Conservation (phyloP, 345 rosid genomes). For the Rhizophora mangle region DNA sequence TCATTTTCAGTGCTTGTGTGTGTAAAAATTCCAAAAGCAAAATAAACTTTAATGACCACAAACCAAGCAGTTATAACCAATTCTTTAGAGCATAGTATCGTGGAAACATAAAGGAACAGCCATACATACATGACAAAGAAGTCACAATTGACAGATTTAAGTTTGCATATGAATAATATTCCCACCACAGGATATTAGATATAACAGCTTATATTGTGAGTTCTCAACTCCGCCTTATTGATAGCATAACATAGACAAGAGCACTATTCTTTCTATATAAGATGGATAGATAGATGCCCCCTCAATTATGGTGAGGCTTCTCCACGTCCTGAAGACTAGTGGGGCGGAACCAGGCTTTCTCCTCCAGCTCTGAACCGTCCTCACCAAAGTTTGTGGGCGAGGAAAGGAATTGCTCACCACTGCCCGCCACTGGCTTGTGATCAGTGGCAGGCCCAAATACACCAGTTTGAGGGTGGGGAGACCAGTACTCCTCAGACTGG, state of each 20-base stretch:
- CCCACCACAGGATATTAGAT: no score
- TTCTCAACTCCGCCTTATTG: background rate
- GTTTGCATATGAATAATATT: no score
- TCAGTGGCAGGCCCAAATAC: slow-evolving; percentile 75
- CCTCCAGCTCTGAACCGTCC: slow-evolving; percentile 47
- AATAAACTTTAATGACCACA: no score
- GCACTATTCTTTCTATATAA: background rate
- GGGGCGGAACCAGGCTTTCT: slow-evolving; percentile 95
- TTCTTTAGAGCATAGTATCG: no score
- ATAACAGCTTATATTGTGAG: background rate
- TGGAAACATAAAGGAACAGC: no score
- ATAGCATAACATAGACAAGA: background rate
- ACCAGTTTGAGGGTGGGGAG: slow-evolving; percentile 90
- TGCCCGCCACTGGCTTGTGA: slow-evolving; percentile 22
- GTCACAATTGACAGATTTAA: no score
- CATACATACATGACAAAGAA: no score
- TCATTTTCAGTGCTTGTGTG: no score
- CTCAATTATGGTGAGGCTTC: slow-evolving; percentile 52
- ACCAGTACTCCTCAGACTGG: slow-evolving; percentile 77
- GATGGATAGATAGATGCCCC: background rate
- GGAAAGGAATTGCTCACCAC: slow-evolving; percentile 13
- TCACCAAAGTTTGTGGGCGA: slow-evolving; percentile 10
- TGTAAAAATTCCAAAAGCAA: no score
- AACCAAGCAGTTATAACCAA: no score
- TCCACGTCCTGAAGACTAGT: slow-evolving; percentile 83